A percentile compares a stretch with the other conserved stretches of the same genome.
These are phyloP conservation scores for Arachnomyces sp. DNA, from an alignment of 2,329 filamentous ascomycete genomes.

Conservation along the genomic window DNA sequence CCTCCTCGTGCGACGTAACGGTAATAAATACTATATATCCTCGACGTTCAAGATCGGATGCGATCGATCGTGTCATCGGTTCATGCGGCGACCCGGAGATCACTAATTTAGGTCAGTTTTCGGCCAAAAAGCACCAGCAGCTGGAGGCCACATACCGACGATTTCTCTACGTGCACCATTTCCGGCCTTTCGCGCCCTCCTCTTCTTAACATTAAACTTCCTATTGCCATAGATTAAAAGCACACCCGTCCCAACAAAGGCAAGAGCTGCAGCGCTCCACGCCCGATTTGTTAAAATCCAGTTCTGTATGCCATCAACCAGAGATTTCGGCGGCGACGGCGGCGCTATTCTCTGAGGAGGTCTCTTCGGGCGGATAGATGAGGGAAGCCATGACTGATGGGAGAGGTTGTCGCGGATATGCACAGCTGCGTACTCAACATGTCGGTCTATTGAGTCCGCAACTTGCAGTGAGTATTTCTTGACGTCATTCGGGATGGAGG, in stretches of 20 bases:
- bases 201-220: conserved; percentile 44
- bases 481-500: conserved; percentile 56
- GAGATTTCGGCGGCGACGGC: conserved; percentile 32
- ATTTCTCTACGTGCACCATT: conserved; percentile 87
- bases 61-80: conserved; percentile 72
- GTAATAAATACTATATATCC: conserved; percentile 93
- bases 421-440: conserved; percentile 68
- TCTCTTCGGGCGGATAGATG: conserved; percentile 49
- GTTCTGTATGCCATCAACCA: conserved; percentile 51
- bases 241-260: conserved; percentile 59
- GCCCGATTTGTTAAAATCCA: conserved; percentile 70
- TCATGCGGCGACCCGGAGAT: conserved; percentile 81
- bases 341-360: conserved; percentile 15
- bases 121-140: not conserved
- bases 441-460: conserved; percentile 70
- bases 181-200: conserved; percentile 67
- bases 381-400: conserved; percentile 63
- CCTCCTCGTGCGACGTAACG: conserved; percentile 76
- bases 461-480: conserved; percentile 62
- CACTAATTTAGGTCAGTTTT: conserved; percentile 42
- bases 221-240: conserved; percentile 54
- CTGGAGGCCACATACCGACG: conserved; percentile 38
- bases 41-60: conserved; percentile 77
- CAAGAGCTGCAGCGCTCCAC: conserved; percentile 60
- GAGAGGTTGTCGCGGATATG: conserved; percentile 62